Evolutionary conservation across 1,139 yeast genomes (phyloP).

Genomic region (Lodderomyces elongisporus): DNA sequence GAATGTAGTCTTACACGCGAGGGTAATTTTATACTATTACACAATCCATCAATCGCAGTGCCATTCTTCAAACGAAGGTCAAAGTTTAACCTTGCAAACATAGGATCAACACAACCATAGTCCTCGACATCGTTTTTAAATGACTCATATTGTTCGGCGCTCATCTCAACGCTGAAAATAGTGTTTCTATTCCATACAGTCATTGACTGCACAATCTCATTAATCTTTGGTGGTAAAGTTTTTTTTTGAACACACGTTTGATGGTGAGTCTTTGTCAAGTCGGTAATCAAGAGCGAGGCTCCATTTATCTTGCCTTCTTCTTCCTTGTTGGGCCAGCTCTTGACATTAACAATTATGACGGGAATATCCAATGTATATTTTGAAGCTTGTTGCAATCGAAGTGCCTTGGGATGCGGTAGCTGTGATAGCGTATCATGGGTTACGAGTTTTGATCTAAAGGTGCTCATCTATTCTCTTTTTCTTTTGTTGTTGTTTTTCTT

Average conservation of each 20-base stretch:
- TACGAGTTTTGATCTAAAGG: neutral
- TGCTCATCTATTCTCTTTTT: neutral
- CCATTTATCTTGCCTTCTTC: neutral
- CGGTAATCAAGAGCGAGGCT: neutral
- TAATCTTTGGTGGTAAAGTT: neutral
- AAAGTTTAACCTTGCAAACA: slow-evolving; percentile 7
- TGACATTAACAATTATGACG: neutral
- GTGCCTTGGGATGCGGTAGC: neutral
- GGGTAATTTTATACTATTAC: neutral
- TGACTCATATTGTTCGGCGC: neutral
- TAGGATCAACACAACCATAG: neutral
- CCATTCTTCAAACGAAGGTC: slow-evolving; percentile 7
- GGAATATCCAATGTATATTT: slow-evolving; percentile 1
- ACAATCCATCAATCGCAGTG: slow-evolving; percentile 7
- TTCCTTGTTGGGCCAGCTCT: neutral
- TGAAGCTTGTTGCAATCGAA: too few relatives aligned
- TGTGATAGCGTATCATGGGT: neutral
- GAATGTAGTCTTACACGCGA: too few relatives aligned
- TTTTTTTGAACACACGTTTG: neutral
- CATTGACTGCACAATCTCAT: neutral
- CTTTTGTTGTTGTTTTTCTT: too few relatives aligned
- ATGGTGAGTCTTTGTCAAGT: neutral
- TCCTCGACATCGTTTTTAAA: neutral
- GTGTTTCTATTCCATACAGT: neutral
- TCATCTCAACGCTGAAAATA: slow-evolving; percentile 1